A percentile compares a stretch with the other conserved stretches of the same genome.
These are phyloP conservation scores for Komagataella pastoris DNA, from an alignment of 805 yeast genomes.

Conservation along the genomic window DNA sequence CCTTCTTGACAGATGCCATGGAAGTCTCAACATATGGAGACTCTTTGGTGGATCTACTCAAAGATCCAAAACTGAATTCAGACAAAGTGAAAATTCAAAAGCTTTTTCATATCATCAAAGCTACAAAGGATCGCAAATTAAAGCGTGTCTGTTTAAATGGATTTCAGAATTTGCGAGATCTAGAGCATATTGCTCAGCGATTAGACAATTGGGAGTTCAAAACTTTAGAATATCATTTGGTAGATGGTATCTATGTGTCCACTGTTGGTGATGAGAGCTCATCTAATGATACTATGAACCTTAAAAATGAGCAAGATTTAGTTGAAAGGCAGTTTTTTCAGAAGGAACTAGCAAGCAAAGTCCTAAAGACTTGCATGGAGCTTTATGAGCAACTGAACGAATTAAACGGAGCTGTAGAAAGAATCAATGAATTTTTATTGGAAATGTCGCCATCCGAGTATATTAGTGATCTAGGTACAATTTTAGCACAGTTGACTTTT, in stretches of 20 bases:
- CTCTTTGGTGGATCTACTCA: conserved; percentile 31
- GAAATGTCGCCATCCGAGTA: conserved; percentile 29
- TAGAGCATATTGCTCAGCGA: conserved; percentile 33
- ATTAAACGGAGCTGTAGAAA: conserved; percentile 31
- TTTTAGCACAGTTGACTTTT: conserved; percentile 28
- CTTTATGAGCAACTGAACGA: conserved; percentile 26
- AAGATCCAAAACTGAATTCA: conserved; percentile 32
- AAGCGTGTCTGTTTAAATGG: conserved; percentile 34
- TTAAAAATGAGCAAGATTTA: conserved; percentile 9
- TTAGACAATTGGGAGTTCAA: conserved; percentile 43
- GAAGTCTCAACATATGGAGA: conserved; percentile 22
- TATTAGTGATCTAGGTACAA: conserved; percentile 39
- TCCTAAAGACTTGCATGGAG: conserved; percentile 35
- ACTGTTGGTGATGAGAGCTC: not conserved
- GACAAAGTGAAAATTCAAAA: conserved; percentile 25
- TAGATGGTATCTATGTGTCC: not conserved
- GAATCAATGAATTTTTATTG: conserved; percentile 27
- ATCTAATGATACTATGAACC: conserved; percentile 8
- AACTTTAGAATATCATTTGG: conserved; percentile 34
- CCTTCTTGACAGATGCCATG: not conserved
- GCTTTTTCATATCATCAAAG: conserved; percentile 26
- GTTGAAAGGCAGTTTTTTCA: conserved; percentile 31
- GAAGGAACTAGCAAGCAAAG: conserved; percentile 38
- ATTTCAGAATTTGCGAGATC: conserved; percentile 31
- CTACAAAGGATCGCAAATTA: conserved; percentile 26